These are phyloP conservation scores for Erodium moschatum DNA, from an alignment of 441 rosid genomes.

Conservation along the genomic window DNA sequence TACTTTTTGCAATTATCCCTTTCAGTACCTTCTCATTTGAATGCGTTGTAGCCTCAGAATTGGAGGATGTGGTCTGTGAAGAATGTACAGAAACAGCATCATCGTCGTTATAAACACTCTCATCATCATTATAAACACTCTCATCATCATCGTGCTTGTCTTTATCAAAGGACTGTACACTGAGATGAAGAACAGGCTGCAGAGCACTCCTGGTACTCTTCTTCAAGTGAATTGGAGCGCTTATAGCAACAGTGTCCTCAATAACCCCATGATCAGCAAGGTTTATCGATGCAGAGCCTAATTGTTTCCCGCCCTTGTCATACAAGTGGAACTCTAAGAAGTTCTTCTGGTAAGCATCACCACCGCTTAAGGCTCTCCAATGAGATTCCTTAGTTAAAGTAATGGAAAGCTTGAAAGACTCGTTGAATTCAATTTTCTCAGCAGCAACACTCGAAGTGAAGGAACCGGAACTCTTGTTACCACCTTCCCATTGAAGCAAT, in stretches of 20 bases:
- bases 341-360: conserved; percentile 49
- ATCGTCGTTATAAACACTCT: conserved; percentile 64
- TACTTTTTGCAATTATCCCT: too few species aligned
- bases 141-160: conserved; percentile 19
- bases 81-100: conserved; percentile 50
- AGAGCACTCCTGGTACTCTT: conserved; percentile 42
- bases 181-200: conserved; percentile 49
- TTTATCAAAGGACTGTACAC: conserved; percentile 45
- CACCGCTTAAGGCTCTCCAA: conserved; percentile 40
- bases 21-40: conserved; percentile 40
- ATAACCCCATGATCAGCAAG: conserved; percentile 67
- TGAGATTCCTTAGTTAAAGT: conserved; percentile 47
- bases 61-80: conserved; percentile 37
- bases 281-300: conserved; percentile 65
- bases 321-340: conserved; percentile 63
- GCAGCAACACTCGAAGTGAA: conserved; percentile 59
- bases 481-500: conserved; percentile 80
- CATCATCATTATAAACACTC: conserved; percentile 29
- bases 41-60: conserved; percentile 29
- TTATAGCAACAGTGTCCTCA: conserved; percentile 37
- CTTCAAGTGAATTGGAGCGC: conserved; percentile 45
- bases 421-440: conserved; percentile 80
- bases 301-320: conserved; percentile 46
- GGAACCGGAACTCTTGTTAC: conserved; percentile 61
- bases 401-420: conserved; percentile 75